Evolutionary conservation across 148 eudicot genomes (phyloP), one percentile per base, ranked within the genome.

Genomic region (Mesembryanthemum crystallinum): DNA sequence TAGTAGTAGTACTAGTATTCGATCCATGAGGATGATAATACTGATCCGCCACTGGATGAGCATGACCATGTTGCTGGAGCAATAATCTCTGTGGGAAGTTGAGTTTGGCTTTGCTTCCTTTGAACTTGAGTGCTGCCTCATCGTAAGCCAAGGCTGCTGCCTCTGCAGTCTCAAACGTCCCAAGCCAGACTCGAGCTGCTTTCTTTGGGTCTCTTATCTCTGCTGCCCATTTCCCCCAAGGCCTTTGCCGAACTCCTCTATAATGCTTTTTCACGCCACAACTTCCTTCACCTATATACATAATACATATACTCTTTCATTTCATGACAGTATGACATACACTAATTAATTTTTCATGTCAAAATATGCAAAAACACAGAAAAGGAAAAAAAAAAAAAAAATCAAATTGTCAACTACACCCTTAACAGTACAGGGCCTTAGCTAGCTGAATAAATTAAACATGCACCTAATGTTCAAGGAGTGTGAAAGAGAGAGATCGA

Each of bases 211-310:
- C 89, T 0, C 89, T 79, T 57, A 87, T 87, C 62, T 87, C 89
- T 1, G 89, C 89, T 25, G 89, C 89, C 89, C 87, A 86, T 84
- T 87, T 87, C 1, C 87, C 89, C 89, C 89, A 87, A 18, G 88
- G 88, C 80, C 88, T 78, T 77, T 81, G 88, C 33, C 88, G 73
- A 25, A 87, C 89, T 59, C 89, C 89, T 82, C 89, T 82, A 42
- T 84, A 87, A 43, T 84, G 87, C 60, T 78, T 77, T 58, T 76
- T 84, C 67, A 52, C n/a, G 33, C 45, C 42, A 15, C 24, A 13
- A 3, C 52, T 21, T 62, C 8, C 64, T 17, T 52, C 58, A 52
- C 58, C 58, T 52, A 17, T 52, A 57, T 20, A 18, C 4, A 35
- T 35, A 35, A 2, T 35, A 35, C 6, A 35, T 35, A 35, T 35